These are phyloP conservation scores for Erysimum cheiri DNA, from an alignment of 441 rosid genomes.

Conservation along the genomic window DNA sequence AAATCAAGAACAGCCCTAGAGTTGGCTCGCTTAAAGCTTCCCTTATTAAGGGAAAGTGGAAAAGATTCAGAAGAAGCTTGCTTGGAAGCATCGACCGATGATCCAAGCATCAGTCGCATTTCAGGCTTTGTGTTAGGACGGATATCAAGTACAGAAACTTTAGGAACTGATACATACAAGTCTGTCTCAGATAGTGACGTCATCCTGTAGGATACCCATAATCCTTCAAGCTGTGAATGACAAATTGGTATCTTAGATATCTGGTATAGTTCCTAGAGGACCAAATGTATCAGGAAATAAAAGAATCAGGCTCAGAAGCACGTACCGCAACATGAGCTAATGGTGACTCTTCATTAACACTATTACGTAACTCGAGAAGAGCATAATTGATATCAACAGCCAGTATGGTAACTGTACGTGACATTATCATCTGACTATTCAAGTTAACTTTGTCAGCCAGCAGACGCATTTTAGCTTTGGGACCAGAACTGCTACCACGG, in stretches of 20 bases:
- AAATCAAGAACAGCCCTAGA: slow-evolving; percentile 59
- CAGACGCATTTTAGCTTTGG: slow-evolving; percentile 76
- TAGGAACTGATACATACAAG: slow-evolving; percentile 90
- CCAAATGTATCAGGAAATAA: slow-evolving; percentile 26
- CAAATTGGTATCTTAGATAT: slow-evolving; percentile 29
- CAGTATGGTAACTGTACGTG: slow-evolving; percentile 82
- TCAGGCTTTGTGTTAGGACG: slow-evolving; percentile 94
- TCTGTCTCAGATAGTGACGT: slow-evolving; percentile 94
- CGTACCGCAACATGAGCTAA: slow-evolving; percentile 92
- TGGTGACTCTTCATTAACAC: slow-evolving; percentile 83
- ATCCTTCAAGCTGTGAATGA: slow-evolving; percentile 84
- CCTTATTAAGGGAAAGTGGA: slow-evolving; percentile 56
- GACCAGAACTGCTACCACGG: slow-evolving; percentile 77
- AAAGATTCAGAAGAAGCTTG: slow-evolving; percentile 70
- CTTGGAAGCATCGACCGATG: slow-evolving; percentile 85
- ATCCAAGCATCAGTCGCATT: slow-evolving; percentile 99
- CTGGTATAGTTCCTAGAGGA: slow-evolving; percentile 16
- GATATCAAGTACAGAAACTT: slow-evolving; percentile 84
- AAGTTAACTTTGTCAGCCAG: slow-evolving; percentile 89
- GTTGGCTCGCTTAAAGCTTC: slow-evolving; percentile 57
- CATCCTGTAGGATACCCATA: slow-evolving; percentile 94
- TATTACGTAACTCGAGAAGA: slow-evolving; percentile 89
- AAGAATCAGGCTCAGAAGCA: slow-evolving; percentile 38
- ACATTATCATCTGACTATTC: slow-evolving; percentile 85
- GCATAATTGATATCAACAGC: slow-evolving; percentile 92